phyloP scores from a whole-genome alignment of 208 protist species.

The Leishmania guyanensis region DNA sequence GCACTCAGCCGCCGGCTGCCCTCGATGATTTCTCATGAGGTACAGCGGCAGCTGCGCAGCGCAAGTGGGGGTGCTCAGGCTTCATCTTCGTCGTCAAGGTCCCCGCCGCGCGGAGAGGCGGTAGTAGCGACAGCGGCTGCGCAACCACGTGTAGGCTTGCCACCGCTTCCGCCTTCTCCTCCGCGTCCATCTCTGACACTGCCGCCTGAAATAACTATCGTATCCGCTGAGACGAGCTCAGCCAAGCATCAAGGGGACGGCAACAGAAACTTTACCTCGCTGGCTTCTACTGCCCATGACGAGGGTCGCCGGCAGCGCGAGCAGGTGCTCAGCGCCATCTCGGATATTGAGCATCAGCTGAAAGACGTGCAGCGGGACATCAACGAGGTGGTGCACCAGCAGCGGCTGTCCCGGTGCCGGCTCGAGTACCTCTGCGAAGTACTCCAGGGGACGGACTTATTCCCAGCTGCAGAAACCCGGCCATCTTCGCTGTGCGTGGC shows the following conservation, averaged over 20 bases:
- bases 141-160: neutral
- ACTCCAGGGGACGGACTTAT: constrained; percentile 6
- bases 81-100: neutral
- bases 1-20: constrained; percentile 15
- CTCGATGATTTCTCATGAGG: constrained; percentile 32
- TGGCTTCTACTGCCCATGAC: constrained; percentile 7
- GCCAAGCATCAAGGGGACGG: neutral
- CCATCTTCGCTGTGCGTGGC: constrained; percentile 16
- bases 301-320: constrained; percentile 39
- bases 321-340: constrained; percentile 43
- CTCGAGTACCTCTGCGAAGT: constrained; percentile 31
- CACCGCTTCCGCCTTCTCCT: constrained; percentile 13
- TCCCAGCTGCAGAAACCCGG: neutral
- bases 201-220: neutral
- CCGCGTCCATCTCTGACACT: neutral
- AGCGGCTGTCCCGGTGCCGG: constrained; percentile 29
- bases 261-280: neutral
- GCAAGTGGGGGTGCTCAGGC: neutral
- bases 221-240: neutral
- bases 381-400: constrained; percentile 41
- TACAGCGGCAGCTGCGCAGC: constrained; percentile 32
- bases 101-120: neutral
- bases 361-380: constrained; percentile 51
- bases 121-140: neutral
- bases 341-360: constrained; percentile 57